Conservation (phyloP, 768 basidiomycete species). For the Rossbeevera mucosa region DNA sequence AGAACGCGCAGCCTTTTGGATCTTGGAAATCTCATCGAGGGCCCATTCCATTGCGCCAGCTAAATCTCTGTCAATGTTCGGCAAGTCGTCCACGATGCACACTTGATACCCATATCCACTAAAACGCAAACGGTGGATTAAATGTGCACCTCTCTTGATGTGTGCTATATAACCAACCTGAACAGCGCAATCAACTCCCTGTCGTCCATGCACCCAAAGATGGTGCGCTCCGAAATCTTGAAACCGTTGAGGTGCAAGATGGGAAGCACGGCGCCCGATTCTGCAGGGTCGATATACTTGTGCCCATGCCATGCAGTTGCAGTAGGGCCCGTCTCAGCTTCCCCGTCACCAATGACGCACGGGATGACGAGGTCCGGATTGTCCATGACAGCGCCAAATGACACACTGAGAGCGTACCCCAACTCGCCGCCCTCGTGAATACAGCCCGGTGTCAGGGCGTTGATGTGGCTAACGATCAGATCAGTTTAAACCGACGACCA, state of each 20-base stretch:
- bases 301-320: constrained; percentile 78
- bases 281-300: constrained; percentile 89
- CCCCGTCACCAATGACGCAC: constrained; percentile 85
- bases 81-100: constrained; percentile 68
- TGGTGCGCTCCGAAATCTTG: constrained; percentile 88
- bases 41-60: constrained; percentile 85
- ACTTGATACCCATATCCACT: constrained; percentile 89
- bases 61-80: constrained; percentile 69
- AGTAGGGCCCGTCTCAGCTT: constrained; percentile 78
- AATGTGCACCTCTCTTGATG: not conserved
- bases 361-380: constrained; percentile 79
- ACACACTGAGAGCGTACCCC: constrained; percentile 81
- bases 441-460: constrained; percentile 81
- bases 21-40: constrained; percentile 62
- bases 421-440: constrained; percentile 93
- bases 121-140: not conserved
- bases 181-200: constrained; percentile 74
- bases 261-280: constrained; percentile 88
- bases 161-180: constrained; percentile 48
- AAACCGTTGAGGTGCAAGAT: constrained; percentile 86
- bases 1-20: constrained; percentile 73
- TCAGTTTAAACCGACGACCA: not conserved
- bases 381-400: constrained; percentile 90
- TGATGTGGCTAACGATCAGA: constrained; percentile 48
- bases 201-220: constrained; percentile 88